Conservation (phyloP, 1,284 basidiomycete species). For the Vanrija pseudolonga region DNA sequence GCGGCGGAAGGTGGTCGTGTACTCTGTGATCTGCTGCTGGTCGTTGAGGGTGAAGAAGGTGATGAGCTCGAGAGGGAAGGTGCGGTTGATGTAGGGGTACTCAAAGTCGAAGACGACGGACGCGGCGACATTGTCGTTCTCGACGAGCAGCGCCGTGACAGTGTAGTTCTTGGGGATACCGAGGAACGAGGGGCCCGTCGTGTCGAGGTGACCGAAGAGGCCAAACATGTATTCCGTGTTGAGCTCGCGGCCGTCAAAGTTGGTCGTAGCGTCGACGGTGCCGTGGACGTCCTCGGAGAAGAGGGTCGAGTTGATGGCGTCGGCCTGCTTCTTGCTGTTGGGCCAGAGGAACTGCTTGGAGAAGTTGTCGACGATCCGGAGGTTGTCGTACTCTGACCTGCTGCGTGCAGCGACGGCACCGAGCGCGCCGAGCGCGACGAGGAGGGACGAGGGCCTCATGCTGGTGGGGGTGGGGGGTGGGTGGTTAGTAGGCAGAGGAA, state of each 20-base stretch:
- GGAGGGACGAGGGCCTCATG: too few species aligned
- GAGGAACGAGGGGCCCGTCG: neutral
- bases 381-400: neutral
- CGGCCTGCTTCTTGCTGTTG: neutral
- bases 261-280: neutral
- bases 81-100: neutral
- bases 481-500: too few species aligned
- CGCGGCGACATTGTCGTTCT: conserved; percentile 1
- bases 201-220: neutral
- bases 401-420: neutral
- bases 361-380: neutral
- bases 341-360: neutral
- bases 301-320: neutral
- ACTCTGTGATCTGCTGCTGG: neutral
- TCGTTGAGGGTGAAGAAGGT: conserved; percentile 1
- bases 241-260: neutral
- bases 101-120: neutral
- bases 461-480: too few species aligned
- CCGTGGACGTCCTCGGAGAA: neutral
- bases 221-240: conserved; percentile 3
- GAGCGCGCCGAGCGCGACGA: neutral
- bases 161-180: neutral
- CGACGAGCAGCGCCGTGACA: neutral
- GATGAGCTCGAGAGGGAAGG: neutral
- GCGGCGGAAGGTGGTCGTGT: neutral